A percentile compares a stretch with the other conserved stretches of the same genome.
Evolutionary conservation across 2,329 filamentous ascomycete genomes (phyloP).

Genomic region (Emmonsia crescens): DNA sequence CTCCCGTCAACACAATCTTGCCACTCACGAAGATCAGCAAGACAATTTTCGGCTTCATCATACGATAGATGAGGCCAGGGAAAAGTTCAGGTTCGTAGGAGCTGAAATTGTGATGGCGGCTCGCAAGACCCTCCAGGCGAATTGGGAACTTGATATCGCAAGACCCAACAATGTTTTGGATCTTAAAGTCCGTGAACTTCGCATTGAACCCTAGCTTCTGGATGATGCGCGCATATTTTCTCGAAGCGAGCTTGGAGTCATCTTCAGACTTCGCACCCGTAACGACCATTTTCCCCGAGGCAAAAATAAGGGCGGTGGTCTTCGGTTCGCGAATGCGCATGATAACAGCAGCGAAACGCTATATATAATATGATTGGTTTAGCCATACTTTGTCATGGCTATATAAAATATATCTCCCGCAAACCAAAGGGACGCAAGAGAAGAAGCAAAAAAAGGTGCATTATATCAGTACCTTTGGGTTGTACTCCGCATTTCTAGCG

Average conservation of each 20-base stretch:
- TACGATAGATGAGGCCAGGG: constrained; percentile 98
- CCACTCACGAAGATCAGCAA: constrained; percentile 95
- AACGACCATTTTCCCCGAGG: constrained; percentile 98
- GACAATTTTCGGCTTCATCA: constrained; percentile 99
- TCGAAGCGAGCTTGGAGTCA: constrained; percentile 89
- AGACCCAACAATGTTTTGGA: constrained; percentile 97
- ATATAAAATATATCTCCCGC: constrained; percentile 5
- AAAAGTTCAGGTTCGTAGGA: constrained; percentile 98
- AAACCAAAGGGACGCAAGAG: neutral
- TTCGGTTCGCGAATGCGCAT: constrained; percentile 99
- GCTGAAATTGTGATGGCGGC: constrained; percentile 97
- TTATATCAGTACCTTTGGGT: constrained; percentile 67
- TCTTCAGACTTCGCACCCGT: constrained; percentile 97
- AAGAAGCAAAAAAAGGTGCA: constrained; percentile 14
- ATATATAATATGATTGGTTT: constrained; percentile 30
- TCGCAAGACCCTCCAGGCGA: constrained; percentile 86
- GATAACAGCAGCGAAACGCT: constrained; percentile 98
- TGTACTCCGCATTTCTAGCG: constrained; percentile 96
- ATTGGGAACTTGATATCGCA: constrained; percentile 99
- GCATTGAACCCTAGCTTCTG: constrained; percentile 99
- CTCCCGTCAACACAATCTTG: constrained; percentile 95
- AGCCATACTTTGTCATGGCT: constrained; percentile 35
- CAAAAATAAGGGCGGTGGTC: constrained; percentile 95
- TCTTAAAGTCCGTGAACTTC: constrained; percentile 99
- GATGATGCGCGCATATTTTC: constrained; percentile 98